Conservation (phyloP, 805 yeast species). For the Kluyveromyces aestuarii region DNA sequence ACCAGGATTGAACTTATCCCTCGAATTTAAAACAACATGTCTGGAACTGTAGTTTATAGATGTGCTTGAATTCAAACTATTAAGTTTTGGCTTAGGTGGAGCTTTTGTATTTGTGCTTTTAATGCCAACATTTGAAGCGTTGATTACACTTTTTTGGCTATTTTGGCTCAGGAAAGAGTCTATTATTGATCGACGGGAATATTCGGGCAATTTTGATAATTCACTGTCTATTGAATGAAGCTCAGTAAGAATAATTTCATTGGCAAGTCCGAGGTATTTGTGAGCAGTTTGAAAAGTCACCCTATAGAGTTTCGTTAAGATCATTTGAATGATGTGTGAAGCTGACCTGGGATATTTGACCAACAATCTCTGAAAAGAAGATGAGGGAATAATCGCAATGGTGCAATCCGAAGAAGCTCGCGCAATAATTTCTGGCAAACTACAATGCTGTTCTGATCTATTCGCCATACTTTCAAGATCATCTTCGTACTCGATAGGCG, state of each 20-base stretch:
- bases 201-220: constrained; percentile 48
- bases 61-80: constrained; percentile 4
- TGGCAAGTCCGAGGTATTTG: constrained; percentile 73
- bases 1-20: constrained; percentile 66
- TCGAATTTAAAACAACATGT: constrained; percentile 44
- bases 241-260: constrained; percentile 74
- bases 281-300: constrained; percentile 91
- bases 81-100: constrained; percentile 6
- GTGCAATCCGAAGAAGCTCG: constrained; percentile 70
- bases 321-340: constrained; percentile 90
- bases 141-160: constrained; percentile 2
- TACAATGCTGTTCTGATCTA: neutral
- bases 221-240: constrained; percentile 45
- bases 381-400: constrained; percentile 83
- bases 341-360: constrained; percentile 78
- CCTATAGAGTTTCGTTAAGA: constrained; percentile 73
- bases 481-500: neutral
- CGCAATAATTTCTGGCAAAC: constrained; percentile 48
- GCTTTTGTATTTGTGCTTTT: neutral
- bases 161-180: constrained; percentile 1
- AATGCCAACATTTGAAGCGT: constrained; percentile 5
- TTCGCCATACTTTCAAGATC: neutral
- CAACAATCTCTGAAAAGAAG: constrained; percentile 66
- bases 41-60: constrained; percentile 27
- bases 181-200: constrained; percentile 28